Conservation (phyloP, 2,329 filamentous ascomycete genomes). For the Paraconiothyrium brasiliense region DNA sequence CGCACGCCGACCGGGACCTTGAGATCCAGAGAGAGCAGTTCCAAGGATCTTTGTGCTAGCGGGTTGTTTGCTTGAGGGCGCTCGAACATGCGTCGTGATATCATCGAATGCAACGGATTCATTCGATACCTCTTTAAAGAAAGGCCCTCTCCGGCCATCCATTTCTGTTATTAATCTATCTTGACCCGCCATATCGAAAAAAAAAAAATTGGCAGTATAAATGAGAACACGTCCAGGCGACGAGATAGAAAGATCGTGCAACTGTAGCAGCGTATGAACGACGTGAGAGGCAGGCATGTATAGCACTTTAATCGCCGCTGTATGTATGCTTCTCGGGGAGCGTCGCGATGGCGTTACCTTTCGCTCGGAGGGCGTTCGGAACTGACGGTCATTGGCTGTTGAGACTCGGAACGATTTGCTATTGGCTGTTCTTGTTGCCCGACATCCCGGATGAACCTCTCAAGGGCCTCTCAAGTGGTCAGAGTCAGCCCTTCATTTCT, state of each 20-base stretch:
- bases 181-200: neutral
- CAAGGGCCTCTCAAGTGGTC: no score
- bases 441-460: no score
- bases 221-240: neutral
- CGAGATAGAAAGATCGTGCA: neutral
- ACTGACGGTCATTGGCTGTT: neutral
- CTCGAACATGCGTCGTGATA: neutral
- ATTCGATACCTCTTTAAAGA: neutral
- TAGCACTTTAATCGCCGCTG: neutral
- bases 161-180: neutral
- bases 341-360: neutral
- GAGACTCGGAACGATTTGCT: neutral
- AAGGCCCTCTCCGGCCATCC: neutral
- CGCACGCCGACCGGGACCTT: neutral
- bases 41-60: neutral
- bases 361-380: neutral
- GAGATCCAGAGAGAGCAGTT: neutral
- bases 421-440: neutral
- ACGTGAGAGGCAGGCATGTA: no score
- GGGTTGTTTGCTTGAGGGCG: neutral
- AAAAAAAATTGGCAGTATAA: neutral
- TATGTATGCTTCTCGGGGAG: no score
- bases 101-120: neutral
- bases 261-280: neutral
- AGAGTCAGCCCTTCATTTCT: no score